Base-by-base conservation (phyloP, 768 basidiomycete genomes). In the Lactarius hatsudake region DNA sequence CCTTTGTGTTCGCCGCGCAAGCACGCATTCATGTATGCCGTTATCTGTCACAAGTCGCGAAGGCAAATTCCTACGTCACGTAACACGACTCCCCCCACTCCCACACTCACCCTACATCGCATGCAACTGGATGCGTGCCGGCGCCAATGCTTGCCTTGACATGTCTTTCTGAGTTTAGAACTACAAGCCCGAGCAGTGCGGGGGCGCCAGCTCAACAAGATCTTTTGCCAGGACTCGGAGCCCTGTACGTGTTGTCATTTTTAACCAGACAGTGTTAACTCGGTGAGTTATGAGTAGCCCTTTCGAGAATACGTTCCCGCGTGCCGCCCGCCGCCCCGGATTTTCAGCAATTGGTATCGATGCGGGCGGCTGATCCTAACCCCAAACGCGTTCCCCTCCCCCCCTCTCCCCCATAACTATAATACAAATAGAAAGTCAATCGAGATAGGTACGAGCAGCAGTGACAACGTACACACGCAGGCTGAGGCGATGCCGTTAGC, bases 51-150 rank as follows among this genome's bases (percentile, higher is more conserved):
- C 40, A 28, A 36, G 26, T 10, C 48, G 15, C 26, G 12, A 17
- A 42, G 57, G 42, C 51, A 43, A 54, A 26, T 36, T 34, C 18
- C 55, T 8, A 48, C 59, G 59, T 60, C 51, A 60, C 59, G 23
- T 17, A 55, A 26, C 18, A 61, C 36, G 53, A 6, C 23, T n/a
- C 40, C 3, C 23, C 18, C 43, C 42, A 9, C 48, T 53, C 63
- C 26, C 36, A 64, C 59, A 40, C 36, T 30, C 28, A 32, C 51
- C 51, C 12, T 23, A 51, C 48, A 13, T 6, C 48, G n/a, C 48
- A 51, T 51, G 23, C 23, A 51, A 5, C 12, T 51, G 48, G n/a
- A 4, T 51, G 10, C n/a, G 30, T 30, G 18, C 32, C 5, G 5
- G 43, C 43, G 43, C 12, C 28, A 18, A 18, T 43, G 48, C 23